Evolutionary conservation across 164 flowering plant genomes (phyloP).

Genomic region (Magnolia changhungtana): DNA sequence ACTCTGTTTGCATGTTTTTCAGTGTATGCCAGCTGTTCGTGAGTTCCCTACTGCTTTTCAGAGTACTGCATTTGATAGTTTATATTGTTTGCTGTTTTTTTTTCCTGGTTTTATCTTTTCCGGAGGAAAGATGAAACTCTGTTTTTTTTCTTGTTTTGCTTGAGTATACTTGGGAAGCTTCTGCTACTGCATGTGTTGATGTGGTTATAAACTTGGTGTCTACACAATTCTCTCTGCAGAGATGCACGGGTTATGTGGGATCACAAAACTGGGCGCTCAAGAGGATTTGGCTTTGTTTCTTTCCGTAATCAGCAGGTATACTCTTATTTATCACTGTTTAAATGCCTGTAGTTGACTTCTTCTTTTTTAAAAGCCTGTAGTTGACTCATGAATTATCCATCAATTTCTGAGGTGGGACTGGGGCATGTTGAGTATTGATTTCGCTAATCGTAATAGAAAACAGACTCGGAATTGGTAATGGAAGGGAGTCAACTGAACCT

Average conservation of each 20-base stretch:
- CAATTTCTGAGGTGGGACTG: neutral
- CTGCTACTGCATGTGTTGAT: neutral
- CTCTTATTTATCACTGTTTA: neutral
- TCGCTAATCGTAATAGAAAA: neutral
- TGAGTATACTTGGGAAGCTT: too few relatives aligned
- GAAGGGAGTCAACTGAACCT: neutral
- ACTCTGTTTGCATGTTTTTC: constrained; percentile 83
- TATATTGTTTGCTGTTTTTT: neutral
- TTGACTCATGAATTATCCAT: neutral
- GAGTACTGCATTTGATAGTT: neutral
- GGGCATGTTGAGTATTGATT: neutral
- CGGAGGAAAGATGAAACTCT: neutral
- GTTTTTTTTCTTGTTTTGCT: neutral
- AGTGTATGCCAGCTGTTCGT: constrained; percentile 85
- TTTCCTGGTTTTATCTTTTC: neutral
- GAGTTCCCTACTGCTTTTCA: constrained; percentile 30
- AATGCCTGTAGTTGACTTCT: neutral
- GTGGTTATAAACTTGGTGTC: neutral
- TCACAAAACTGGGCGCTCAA: constrained; percentile 89
- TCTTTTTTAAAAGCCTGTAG: neutral
- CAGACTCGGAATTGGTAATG: neutral
- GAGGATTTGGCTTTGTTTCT: constrained; percentile 92
- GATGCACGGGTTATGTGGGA: constrained; percentile 98
- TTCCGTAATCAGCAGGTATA: constrained; percentile 80
- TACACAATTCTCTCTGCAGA: constrained; percentile 28